phyloP scores from a whole-genome alignment of 1,139 yeast genomes.

The Hemisphaericaspora xylanilytica region DNA sequence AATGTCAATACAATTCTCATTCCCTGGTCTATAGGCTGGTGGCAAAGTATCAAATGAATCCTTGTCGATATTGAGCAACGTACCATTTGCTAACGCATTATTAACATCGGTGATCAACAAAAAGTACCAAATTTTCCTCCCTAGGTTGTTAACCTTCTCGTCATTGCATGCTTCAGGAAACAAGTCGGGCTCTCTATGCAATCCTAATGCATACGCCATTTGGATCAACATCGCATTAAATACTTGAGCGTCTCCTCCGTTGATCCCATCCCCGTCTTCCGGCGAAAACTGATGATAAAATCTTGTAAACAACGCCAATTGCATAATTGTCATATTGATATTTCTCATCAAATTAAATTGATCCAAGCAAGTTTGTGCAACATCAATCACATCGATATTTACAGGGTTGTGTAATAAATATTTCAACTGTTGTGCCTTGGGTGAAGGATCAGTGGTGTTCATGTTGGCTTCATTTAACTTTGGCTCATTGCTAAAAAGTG shows the following conservation, averaged over 20 bases:
- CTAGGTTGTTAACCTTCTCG: constrained; percentile 33
- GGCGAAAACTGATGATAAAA: constrained; percentile 45
- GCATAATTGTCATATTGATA: constrained; percentile 49
- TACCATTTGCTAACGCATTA: constrained; percentile 30
- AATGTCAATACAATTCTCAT: constrained; percentile 23
- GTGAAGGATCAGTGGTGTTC: constrained; percentile 22
- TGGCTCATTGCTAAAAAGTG: constrained; percentile 33
- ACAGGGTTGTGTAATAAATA: constrained; percentile 50
- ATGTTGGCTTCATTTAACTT: constrained; percentile 28
- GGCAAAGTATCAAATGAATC: constrained; percentile 26
- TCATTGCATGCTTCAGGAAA: constrained; percentile 20
- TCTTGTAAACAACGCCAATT: constrained; percentile 40
- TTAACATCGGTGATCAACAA: constrained; percentile 26
- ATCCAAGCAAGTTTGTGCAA: constrained; percentile 53
- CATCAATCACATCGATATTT: constrained; percentile 40
- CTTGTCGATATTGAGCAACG: constrained; percentile 21
- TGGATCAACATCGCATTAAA: constrained; percentile 38
- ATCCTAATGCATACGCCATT: constrained; percentile 46
- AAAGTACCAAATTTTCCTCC: constrained; percentile 54
- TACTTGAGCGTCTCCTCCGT: constrained; percentile 43
- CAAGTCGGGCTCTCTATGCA: constrained; percentile 42
- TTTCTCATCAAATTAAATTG: constrained; percentile 50
- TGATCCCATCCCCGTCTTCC: constrained; percentile 51
- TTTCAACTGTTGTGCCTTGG: constrained; percentile 30
- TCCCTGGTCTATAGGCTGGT: constrained; percentile 26